Base-by-base conservation (phyloP, 2,329 filamentous ascomycete species). In the Sordariomycetes sp. region DNA sequence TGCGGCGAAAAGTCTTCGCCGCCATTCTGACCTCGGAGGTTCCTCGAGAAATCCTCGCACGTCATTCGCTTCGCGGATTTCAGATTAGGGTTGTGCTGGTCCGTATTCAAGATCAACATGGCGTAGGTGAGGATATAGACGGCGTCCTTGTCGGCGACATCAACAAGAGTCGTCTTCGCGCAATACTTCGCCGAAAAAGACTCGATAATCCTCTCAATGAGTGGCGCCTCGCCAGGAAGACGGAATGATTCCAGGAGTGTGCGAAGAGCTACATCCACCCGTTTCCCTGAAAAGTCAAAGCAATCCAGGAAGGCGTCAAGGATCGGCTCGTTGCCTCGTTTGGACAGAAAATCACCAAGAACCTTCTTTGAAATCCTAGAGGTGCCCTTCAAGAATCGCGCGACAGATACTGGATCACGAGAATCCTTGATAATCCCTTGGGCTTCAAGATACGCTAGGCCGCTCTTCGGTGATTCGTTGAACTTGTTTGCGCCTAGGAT, bases 61-160 rank as follows among this genome's bases (percentile, higher is more conserved):
- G 84, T 84, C 94, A 99, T 99, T 48, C 92, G 88, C 65, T 87
- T 88, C 63, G 84, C 76, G 1, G 78, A 71, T 63, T 83, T 90
- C 61, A 97, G 71, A 63, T 96, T 97, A 0, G 90, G 91, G 65
- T 95, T 99, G 69, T 97, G 94, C 65, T 95, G 87, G 67, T 99
- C 94, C 1, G 92, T 96, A 66, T 99, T 99, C 58, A 99, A 76
- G 82, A 99, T 90, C 69, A 99, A 96, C 65, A 96, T 95, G 42
- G 91, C 94, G 67, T 99, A 99, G 0, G 89, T 92, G 55, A 99
- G 76, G 53, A 99, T 84, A 65, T 89, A 99, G 24, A 94, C 85
- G 8, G 90, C 84, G 68, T 99, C 94, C 64, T 89, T 87, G 65
- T 95, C 85, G 7, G 85, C 87, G 61, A 97, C 84, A 24, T 85